Percentiles rank a stretch among this genome's conserved stretches.
Evolutionary conservation across 495 filamentous ascomycete species (phyloP).

Genomic region (Xylaria scruposa): DNA sequence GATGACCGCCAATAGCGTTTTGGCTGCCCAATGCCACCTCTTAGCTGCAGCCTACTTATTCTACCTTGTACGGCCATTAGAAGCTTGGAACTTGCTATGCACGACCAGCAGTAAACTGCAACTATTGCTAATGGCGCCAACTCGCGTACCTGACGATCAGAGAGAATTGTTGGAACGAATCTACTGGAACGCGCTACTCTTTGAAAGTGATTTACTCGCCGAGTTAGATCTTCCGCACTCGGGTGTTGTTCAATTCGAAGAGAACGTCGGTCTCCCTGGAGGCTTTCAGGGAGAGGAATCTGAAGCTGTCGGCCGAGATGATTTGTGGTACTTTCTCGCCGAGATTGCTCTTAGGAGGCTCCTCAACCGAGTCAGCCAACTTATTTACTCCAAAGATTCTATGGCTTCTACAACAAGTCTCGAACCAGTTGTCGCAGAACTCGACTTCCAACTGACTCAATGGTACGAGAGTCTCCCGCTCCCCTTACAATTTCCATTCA

Average conservation of each 20-base stretch:
- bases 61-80: constrained; percentile 79
- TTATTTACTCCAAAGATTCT: constrained; percentile 79
- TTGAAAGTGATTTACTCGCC: constrained; percentile 81
- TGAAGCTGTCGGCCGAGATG: constrained; percentile 69
- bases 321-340: constrained; percentile 84
- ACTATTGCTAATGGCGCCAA: constrained; percentile 73
- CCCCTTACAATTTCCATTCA: constrained; percentile 77
- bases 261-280: constrained; percentile 76
- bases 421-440: constrained; percentile 77
- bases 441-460: constrained; percentile 81
- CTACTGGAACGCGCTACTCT: constrained; percentile 83
- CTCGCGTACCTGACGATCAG: constrained; percentile 69
- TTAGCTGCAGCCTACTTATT: constrained; percentile 81
- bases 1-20: constrained; percentile 78
- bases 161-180: constrained; percentile 76
- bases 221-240: constrained; percentile 84
- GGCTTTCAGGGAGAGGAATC: constrained; percentile 76
- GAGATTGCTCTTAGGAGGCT: constrained; percentile 80
- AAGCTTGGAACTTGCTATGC: constrained; percentile 81
- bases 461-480: constrained; percentile 82
- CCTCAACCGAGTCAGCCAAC: constrained; percentile 78
- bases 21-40: constrained; percentile 79
- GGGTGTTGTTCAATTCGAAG: constrained; percentile 80
- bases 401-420: constrained; percentile 71
- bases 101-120: constrained; percentile 83